Evolutionary conservation across 164 flowering plant genomes (phyloP), one percentile per base, ranked within the genome.

Genomic region (Litsea cubeba): DNA sequence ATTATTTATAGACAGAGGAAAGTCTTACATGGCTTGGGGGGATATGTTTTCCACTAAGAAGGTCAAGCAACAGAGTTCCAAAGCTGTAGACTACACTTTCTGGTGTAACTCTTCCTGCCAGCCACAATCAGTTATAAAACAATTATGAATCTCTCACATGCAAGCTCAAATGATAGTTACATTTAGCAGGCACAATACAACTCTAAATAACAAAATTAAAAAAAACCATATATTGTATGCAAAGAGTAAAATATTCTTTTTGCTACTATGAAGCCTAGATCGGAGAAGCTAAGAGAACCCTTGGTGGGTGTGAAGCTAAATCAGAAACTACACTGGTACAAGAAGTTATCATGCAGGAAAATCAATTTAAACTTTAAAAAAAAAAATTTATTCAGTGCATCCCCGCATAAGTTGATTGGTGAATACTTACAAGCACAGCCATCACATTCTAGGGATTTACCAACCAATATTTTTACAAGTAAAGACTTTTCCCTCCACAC

Each of bases 51-150:
- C 97, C 98, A 76, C 98, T 92, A 66, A 94, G 86, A 80, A 94
- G 96, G 85, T 92, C 98, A 26, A 94, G 89, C 84, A 94, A 77
- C 76, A 94, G 62, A 58, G 97, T 94, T 30, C 98, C 98, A 77
- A 92, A 94, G 86, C 98, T 94, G 84, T 90, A 94, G 69, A 92
- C 87, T 25, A 94, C 98, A 84, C 98, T 92, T 78, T 94, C 97
- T 70, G 85, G 79, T 25, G 94, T 92, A 79, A 94, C 95, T 82
- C 96, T 89, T 72, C 98, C 98, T 94, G 94, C 71, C 77, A 88
- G 74, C 70, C 24, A 76, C 60, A 65, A 79, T 68, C 15, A 57
- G 23, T 2, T 69, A 50, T 25, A 8, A 18, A 17, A 30, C 57
- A 20, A n/a, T 71, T 51, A 60, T 6, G 60, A 63, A 66, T 66